These are phyloP conservation scores for Rhodamnia rubescens DNA, from an alignment of 345 rosid species.

Conservation along the genomic window DNA sequence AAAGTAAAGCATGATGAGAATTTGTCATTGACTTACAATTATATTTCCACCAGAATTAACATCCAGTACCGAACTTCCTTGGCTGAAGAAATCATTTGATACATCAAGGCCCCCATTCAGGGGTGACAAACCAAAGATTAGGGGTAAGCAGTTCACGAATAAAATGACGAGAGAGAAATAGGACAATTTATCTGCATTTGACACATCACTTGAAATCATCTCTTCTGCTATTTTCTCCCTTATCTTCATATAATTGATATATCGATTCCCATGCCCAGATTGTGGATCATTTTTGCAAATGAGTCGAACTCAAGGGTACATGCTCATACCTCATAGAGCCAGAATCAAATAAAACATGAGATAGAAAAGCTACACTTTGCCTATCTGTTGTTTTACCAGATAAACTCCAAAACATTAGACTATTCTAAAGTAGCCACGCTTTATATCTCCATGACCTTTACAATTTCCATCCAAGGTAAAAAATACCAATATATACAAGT, in stretches of 20 bases:
- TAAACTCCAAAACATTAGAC: neutral
- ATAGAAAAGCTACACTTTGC: neutral
- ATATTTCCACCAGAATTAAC: constrained; percentile 70
- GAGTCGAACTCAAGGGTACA: neutral
- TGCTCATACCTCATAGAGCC: neutral
- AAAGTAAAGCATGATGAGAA: neutral
- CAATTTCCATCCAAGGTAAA: neutral
- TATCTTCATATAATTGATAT: neutral
- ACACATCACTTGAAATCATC: neutral
- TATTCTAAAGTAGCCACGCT: neutral
- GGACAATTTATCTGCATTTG: neutral
- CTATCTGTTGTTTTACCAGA: neutral
- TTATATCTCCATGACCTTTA: neutral
- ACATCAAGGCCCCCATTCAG: neutral
- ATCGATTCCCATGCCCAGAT: neutral
- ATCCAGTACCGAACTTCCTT: constrained; percentile 76
- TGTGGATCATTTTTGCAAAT: neutral
- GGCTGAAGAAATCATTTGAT: constrained; percentile 32
- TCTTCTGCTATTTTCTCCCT: neutral
- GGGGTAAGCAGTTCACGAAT: neutral
- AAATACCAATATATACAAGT: neutral
- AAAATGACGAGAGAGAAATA: neutral
- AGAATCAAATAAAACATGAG: neutral
- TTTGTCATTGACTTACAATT: constrained; percentile 30
- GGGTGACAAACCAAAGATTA: neutral